Base-by-base conservation (phyloP, 345 rosid genomes). In the Camelina sativa region DNA sequence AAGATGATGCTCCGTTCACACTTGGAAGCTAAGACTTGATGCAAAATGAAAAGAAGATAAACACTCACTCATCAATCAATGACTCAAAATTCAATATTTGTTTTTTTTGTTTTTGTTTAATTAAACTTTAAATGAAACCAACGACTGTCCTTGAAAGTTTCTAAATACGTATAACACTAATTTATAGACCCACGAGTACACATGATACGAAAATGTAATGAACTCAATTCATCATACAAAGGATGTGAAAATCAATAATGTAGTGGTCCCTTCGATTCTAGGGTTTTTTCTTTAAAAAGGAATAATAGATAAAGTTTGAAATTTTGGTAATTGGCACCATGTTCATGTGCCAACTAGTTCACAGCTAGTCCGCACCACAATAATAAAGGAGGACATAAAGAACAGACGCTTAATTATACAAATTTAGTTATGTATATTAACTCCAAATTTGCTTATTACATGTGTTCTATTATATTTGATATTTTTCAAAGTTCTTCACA, bases 321-420 rank as follows among this genome's bases (percentile, higher is more conserved):
- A 46, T 43, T 34, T 28, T 58, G 19, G 34, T 60, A 60, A 71
- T 34, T 60, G 59, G 59, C 74, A 59, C 25, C 66, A 70, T 71
- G 67, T 59, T 71, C 64, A 57, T 69, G 62, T 54, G 72, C 72
- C 72, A 54, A 68, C 72, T 23, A 68, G 62, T 68, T 54, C 25
- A 68, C 62, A 68, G 51, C 40, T 54, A 67, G 61, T 38, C 62
- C 13, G 53, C 52, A 51, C 48, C 70, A 34, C 46, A 48, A 28
- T 9, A 23, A 4, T 25, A n/a, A 62, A 41, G 1, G 11, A 15
- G 37, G 52, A 7, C 4, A 23, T 43, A 15, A 23, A 5, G 41
- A 35, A 4, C 20, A 43, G 35, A 13, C 53, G 13, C 8, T 62
- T 62, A 62, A 23, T 3, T 58, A 58, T 58, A 58, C 9, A 16